Evolutionary conservation across 768 basidiomycete species (phyloP).

Genomic region (Auricularia sp.): DNA sequence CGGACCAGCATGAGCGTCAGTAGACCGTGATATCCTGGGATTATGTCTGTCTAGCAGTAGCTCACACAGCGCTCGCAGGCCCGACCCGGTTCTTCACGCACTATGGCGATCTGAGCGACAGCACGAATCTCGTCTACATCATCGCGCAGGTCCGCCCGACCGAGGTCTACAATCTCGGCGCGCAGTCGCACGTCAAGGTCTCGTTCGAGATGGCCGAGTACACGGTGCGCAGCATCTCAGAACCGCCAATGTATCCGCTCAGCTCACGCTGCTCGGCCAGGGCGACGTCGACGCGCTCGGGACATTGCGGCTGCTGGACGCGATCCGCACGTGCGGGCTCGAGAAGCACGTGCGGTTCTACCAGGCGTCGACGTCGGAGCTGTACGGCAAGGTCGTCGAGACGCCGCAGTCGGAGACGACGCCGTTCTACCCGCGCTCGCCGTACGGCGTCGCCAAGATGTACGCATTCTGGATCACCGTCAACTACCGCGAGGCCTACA

Average conservation of each 20-base stretch:
- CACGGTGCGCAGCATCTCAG: constrained; percentile 34
- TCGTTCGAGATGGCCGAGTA: constrained; percentile 99
- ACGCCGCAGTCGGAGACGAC: constrained; percentile 94
- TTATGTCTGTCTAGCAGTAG: neutral
- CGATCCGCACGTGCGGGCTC: constrained; percentile 90
- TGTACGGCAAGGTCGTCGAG: constrained; percentile 94
- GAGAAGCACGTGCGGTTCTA: constrained; percentile 92
- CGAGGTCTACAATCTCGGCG: constrained; percentile 96
- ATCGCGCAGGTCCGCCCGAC: constrained; percentile 90
- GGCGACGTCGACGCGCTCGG: constrained; percentile 95
- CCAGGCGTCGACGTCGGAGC: constrained; percentile 93
- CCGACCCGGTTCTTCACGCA: constrained; percentile 75
- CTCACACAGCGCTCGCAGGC: constrained; percentile 26
- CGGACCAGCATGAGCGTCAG: constrained; percentile 86
- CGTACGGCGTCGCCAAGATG: constrained; percentile 93
- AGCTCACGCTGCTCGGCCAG: constrained; percentile 2
- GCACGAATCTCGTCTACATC: constrained; percentile 94
- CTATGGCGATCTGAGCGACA: constrained; percentile 90
- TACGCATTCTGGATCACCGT: constrained; percentile 87
- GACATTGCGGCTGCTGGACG: constrained; percentile 90
- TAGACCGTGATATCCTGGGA: constrained; percentile 8
- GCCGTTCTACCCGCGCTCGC: constrained; percentile 96
- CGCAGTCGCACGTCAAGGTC: constrained; percentile 97
- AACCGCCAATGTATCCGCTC: neutral
- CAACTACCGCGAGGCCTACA: constrained; percentile 91